phyloP scores from a whole-genome alignment of 352 stramenopile genomes.

The Globisporangium rhizosaccharum region DNA sequence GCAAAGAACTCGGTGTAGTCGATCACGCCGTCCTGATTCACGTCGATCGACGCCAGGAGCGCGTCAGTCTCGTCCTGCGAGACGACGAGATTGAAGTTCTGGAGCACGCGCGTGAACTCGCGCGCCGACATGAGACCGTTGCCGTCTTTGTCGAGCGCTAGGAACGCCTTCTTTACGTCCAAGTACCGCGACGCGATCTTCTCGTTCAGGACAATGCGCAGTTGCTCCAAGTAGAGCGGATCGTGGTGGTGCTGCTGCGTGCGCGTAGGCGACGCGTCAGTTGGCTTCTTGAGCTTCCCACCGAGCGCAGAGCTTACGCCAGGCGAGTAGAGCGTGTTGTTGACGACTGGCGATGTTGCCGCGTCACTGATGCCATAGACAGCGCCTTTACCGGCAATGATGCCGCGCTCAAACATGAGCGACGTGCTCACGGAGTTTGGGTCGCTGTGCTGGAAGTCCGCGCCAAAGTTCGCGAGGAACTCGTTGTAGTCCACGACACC shows the following conservation, averaged over 20 bases:
- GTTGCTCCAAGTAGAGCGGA: conserved; percentile 40
- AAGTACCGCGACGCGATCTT: conserved; percentile 34
- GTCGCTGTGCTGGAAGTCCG: conserved; percentile 56
- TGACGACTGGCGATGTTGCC: conserved; percentile 10
- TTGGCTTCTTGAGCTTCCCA: conserved; percentile 9
- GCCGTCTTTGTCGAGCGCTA: conserved; percentile 33
- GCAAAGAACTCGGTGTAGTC: conserved; percentile 64
- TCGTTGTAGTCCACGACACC: conserved; percentile 52
- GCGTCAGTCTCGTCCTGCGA: conserved; percentile 30
- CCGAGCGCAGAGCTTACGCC: conserved; percentile 34
- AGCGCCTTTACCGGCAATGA: conserved; percentile 13
- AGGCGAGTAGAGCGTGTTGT: conserved; percentile 48
- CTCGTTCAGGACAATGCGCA: conserved; percentile 58
- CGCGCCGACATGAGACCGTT: conserved; percentile 34
- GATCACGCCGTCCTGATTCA: conserved; percentile 32
- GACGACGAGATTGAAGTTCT: conserved; percentile 40
- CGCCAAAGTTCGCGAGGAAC: conserved; percentile 60
- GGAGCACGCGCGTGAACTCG: conserved; percentile 48
- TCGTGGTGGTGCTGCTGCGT: conserved; percentile 17
- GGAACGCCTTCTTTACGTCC: conserved; percentile 47
- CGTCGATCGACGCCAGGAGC: conserved; percentile 30
- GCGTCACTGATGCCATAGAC: conserved; percentile 15
- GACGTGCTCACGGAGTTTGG: conserved; percentile 63
- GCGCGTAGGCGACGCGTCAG: conserved; percentile 1
- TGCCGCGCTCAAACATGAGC: conserved; percentile 34